These are phyloP conservation scores for Linnemannia zychae DNA, from an alignment of 192 early-diverging fungal species.

Conservation along the genomic window DNA sequence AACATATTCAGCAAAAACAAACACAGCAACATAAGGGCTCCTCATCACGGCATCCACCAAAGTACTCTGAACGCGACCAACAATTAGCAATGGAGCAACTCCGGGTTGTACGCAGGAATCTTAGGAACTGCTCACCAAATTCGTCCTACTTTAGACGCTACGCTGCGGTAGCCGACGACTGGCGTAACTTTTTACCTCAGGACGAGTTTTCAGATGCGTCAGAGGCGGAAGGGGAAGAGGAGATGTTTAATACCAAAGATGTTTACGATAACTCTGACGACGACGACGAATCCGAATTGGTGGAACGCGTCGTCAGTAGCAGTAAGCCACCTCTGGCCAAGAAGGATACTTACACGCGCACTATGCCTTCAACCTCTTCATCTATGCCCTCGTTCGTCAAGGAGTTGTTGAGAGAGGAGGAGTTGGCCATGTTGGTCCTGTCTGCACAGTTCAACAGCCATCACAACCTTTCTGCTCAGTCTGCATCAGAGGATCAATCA, in stretches of 20 bases:
- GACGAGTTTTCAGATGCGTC: background rate
- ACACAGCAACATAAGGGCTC: background rate
- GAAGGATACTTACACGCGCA: background rate
- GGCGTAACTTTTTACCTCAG: slow-evolving; percentile 40
- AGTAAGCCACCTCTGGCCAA: background rate
- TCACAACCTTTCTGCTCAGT: background rate
- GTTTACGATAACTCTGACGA: background rate
- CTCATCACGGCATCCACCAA: background rate
- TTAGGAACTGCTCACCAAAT: slow-evolving; percentile 20
- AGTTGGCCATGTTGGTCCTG: slow-evolving; percentile 15
- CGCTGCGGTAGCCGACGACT: slow-evolving; percentile 31
- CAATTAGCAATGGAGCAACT: slow-evolving; percentile 30
- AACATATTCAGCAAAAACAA: slow-evolving; percentile 1
- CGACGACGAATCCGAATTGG: background rate
- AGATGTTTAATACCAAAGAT: background rate
- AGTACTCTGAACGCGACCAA: slow-evolving; percentile 22
- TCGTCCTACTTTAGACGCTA: slow-evolving; percentile 27
- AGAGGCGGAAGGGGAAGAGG: background rate
- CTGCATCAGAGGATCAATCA: background rate
- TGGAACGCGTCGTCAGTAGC: background rate
- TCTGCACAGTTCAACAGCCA: slow-evolving; percentile 7
- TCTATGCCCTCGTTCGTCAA: slow-evolving; percentile 29
- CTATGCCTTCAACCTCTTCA: background rate
- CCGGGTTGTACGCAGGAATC: slow-evolving; percentile 26
- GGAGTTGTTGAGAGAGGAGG: slow-evolving; percentile 31